Percentiles rank a stretch among this genome's conserved stretches.
Conservation (phyloP, 1,139 yeast genomes). For the Nakaseomyces bracarensis region DNA sequence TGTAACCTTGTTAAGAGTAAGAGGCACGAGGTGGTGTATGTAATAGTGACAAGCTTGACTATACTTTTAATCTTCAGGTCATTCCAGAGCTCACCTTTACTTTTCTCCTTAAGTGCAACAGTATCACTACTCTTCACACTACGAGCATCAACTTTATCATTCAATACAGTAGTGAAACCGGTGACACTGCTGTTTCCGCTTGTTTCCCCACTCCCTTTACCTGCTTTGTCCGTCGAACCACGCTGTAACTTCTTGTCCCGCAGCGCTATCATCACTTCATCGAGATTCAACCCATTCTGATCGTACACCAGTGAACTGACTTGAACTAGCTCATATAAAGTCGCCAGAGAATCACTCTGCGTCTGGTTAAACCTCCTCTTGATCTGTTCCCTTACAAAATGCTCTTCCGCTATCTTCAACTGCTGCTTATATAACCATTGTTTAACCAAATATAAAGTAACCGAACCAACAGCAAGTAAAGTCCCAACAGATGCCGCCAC, state of each 20-base stretch:
- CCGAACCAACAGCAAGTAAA: slow-evolving; percentile 27
- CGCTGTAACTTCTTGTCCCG: slow-evolving; percentile 22
- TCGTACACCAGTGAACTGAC: slow-evolving; percentile 44
- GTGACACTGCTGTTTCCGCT: slow-evolving; percentile 4
- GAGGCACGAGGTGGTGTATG: slow-evolving; percentile 62
- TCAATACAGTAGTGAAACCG: slow-evolving; percentile 15
- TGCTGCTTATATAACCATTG: slow-evolving; percentile 29
- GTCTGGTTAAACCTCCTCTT: slow-evolving; percentile 76
- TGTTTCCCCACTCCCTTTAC: not conserved
- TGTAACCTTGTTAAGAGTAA: slow-evolving; percentile 76
- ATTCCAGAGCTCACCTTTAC: slow-evolving; percentile 79
- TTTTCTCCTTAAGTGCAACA: slow-evolving; percentile 14
- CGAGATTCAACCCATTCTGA: slow-evolving; percentile 24
- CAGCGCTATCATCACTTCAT: slow-evolving; percentile 21
- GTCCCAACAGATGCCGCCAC: slow-evolving; percentile 20
- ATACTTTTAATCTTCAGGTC: slow-evolving; percentile 69
- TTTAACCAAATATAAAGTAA: slow-evolving; percentile 22
- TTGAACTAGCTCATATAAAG: slow-evolving; percentile 76
- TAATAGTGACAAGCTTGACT: slow-evolving; percentile 62
- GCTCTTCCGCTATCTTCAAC: slow-evolving; percentile 58
- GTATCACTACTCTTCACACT: too few relatives aligned
- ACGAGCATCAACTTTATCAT: too few relatives aligned
- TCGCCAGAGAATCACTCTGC: slow-evolving; percentile 81
- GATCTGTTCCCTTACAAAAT: slow-evolving; percentile 72
- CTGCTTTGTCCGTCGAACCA: slow-evolving; percentile 2